Conservation (phyloP, 1,284 basidiomycete genomes). For the Chondrostereum purpureum region DNA sequence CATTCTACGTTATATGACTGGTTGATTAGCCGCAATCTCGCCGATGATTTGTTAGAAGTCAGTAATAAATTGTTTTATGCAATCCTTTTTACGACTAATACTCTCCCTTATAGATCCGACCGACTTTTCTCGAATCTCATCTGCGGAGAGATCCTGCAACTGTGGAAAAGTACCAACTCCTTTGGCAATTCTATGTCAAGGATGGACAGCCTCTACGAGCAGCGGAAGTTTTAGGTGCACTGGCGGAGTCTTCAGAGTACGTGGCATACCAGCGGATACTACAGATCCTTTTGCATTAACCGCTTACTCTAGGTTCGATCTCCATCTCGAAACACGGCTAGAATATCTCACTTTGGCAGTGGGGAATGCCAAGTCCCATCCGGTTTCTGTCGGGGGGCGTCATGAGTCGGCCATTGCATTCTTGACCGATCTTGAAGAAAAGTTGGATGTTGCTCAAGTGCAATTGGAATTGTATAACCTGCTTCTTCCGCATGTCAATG, state of each 20-base stretch:
- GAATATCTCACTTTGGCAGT: conserved; percentile 92
- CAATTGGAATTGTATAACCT: conserved; percentile 83
- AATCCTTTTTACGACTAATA: background rate
- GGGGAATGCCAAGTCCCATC: conserved; percentile 92
- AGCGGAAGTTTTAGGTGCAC: conserved; percentile 77
- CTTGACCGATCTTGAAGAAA: conserved; percentile 90
- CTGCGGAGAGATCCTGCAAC: conserved; percentile 77
- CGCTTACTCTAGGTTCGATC: conserved; percentile 62
- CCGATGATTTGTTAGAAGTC: conserved; percentile 89
- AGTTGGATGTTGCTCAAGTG: conserved; percentile 94
- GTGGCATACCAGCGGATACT: no score
- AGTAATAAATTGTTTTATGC: conserved; percentile 19
- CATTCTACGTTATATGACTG: conserved; percentile 94
- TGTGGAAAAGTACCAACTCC: conserved; percentile 78
- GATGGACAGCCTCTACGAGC: conserved; percentile 81
- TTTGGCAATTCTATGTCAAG: conserved; percentile 97
- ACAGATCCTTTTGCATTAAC: conserved; percentile 2
- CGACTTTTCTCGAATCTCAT: conserved; percentile 83
- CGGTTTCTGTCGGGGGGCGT: conserved; percentile 65
- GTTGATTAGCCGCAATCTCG: conserved; percentile 74
- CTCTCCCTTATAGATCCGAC: conserved; percentile 54
- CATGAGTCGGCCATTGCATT: conserved; percentile 88
- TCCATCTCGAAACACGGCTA: conserved; percentile 67
- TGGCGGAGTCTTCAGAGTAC: conserved; percentile 85
- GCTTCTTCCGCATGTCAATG: conserved; percentile 54